Evolutionary conservation across 1,139 yeast species (phyloP).

Genomic region (Scheffersomyces insectosa): DNA sequence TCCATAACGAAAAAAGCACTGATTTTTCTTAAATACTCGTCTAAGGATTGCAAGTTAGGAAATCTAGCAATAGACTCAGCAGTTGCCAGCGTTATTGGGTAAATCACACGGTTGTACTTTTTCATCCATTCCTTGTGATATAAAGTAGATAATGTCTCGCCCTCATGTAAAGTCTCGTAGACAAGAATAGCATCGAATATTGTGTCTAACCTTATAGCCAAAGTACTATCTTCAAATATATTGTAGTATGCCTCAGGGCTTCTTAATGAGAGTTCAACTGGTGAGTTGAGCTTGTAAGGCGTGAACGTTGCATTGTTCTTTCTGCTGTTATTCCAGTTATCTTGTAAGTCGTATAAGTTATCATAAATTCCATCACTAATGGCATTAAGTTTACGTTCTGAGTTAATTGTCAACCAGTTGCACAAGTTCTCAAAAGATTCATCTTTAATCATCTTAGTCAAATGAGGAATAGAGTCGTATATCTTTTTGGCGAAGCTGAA

Average conservation of each 20-base stretch:
- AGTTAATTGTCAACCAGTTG: slow-evolving; percentile 64
- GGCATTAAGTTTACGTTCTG: slow-evolving; percentile 61
- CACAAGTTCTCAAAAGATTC: slow-evolving; percentile 75
- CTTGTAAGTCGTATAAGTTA: slow-evolving; percentile 55
- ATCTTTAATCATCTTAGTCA: slow-evolving; percentile 72
- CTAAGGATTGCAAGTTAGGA: slow-evolving; percentile 36
- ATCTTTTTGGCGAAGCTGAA: slow-evolving; percentile 76
- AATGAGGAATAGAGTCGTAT: slow-evolving; percentile 73
- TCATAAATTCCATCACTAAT: slow-evolving; percentile 63
- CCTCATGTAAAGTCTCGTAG: slow-evolving; percentile 70
- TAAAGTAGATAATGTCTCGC: slow-evolving; percentile 57
- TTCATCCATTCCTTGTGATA: slow-evolving; percentile 74
- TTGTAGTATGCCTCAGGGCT: slow-evolving; percentile 50
- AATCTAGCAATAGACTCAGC: slow-evolving; percentile 20
- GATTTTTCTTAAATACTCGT: slow-evolving; percentile 60
- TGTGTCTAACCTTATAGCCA: slow-evolving; percentile 62
- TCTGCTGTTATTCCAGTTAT: slow-evolving; percentile 52
- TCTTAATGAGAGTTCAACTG: slow-evolving; percentile 76
- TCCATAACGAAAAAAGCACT: slow-evolving; percentile 81
- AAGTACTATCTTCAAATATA: slow-evolving; percentile 44
- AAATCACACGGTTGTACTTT: slow-evolving; percentile 70
- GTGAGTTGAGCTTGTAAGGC: slow-evolving; percentile 75
- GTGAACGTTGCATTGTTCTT: slow-evolving; percentile 39
- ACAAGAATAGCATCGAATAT: slow-evolving; percentile 83
- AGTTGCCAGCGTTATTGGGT: slow-evolving; percentile 52